Conservation (phyloP, 106 monocot species). For the Amphibolis antarctica region DNA sequence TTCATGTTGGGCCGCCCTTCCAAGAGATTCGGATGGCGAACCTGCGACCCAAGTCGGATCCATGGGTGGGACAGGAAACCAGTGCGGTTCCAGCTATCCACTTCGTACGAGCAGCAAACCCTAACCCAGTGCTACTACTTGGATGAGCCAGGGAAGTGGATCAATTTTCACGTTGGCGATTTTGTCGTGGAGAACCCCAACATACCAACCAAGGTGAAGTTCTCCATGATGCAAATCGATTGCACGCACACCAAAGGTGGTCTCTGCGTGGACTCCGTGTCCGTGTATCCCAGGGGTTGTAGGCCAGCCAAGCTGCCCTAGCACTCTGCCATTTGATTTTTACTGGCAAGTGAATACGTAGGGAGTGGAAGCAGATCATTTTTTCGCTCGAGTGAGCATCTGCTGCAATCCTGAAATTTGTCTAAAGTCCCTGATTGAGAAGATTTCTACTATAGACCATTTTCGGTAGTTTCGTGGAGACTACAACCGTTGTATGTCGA, state of each 20-base stretch:
- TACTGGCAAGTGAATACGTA: neutral
- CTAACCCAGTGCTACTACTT: conserved; percentile 7
- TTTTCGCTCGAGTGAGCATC: conserved; percentile 6
- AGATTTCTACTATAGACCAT: no score
- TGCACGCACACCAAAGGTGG: conserved; percentile 26
- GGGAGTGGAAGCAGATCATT: neutral
- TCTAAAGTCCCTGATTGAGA: neutral
- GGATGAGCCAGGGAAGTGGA: conserved; percentile 17
- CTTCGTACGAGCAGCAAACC: neutral
- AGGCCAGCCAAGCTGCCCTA: conserved; percentile 1
- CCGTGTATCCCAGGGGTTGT: conserved; percentile 4
- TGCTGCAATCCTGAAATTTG: neutral
- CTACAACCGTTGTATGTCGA: no score
- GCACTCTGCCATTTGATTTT: neutral
- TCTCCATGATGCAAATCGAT: conserved; percentile 26
- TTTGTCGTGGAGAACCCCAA: conserved; percentile 8
- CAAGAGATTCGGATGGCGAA: conserved; percentile 13
- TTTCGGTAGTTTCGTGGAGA: no score
- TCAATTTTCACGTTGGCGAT: conserved; percentile 16
- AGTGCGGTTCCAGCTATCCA: conserved; percentile 17
- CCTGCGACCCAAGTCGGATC: conserved; percentile 8
- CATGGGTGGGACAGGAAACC: conserved; percentile 25
- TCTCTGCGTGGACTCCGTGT: conserved; percentile 19
- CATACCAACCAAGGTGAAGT: conserved; percentile 9
- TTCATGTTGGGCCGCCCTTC: conserved; percentile 12